These are phyloP conservation scores for Stachybotrys chartarum DNA, from an alignment of 2,329 filamentous ascomycete genomes.

Conservation along the genomic window DNA sequence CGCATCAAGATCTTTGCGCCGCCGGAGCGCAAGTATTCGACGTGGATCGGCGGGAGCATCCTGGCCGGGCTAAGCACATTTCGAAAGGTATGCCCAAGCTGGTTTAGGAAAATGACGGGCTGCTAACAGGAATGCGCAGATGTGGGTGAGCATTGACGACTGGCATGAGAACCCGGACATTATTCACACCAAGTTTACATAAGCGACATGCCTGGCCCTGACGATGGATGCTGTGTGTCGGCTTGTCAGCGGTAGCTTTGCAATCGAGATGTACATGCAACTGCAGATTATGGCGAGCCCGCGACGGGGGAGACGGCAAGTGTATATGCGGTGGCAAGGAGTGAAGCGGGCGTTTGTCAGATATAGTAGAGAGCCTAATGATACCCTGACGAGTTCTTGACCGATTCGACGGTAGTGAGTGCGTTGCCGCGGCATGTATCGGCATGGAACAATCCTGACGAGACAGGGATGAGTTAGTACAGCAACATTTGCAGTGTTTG, in stretches of 20 bases:
- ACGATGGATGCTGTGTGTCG: neutral
- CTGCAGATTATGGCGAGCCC: too few relatives aligned
- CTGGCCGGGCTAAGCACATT: slow-evolving; percentile 95
- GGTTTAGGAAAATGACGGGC: neutral
- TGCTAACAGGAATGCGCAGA: slow-evolving; percentile 45
- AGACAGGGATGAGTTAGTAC: too few relatives aligned
- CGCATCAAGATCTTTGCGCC: slow-evolving; percentile 98
- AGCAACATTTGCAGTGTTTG: too few relatives aligned
- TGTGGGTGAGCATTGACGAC: slow-evolving; percentile 99
- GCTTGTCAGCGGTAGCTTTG: neutral
- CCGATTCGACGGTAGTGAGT: neutral
- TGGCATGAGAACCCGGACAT: slow-evolving; percentile 99
- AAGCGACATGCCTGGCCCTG: slow-evolving; percentile 14
- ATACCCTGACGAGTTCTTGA: slow-evolving; percentile 28
- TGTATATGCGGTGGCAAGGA: slow-evolving; percentile 10
- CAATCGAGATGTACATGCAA: too few relatives aligned
- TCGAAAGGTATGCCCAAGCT: slow-evolving; percentile 65
- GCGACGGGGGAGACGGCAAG: too few relatives aligned
- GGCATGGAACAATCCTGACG: too few relatives aligned
- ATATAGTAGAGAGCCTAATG: slow-evolving; percentile 25
- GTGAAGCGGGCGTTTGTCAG: slow-evolving; percentile 13
- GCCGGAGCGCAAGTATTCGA: slow-evolving; percentile 95
- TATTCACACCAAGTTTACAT: slow-evolving; percentile 96
- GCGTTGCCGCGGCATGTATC: too few relatives aligned
- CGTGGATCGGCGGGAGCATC: slow-evolving; percentile 98